These are phyloP conservation scores for Talaromyces proteolyticus DNA, from an alignment of 495 filamentous ascomycete species.

Conservation along the genomic window DNA sequence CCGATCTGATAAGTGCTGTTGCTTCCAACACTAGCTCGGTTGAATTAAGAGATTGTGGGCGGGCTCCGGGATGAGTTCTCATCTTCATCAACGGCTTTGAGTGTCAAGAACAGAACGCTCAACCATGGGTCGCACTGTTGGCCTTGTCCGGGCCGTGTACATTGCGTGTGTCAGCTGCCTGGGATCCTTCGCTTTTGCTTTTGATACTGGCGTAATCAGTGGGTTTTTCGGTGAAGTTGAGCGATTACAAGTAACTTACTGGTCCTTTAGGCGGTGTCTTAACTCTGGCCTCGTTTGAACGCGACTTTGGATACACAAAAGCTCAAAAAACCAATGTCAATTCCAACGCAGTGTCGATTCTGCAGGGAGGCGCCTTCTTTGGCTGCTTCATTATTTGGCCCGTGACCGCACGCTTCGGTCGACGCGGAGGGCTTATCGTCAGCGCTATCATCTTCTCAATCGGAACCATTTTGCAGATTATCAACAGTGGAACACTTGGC, in stretches of 20 bases:
- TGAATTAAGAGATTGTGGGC: too few species aligned
- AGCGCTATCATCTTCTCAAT: slow-evolving; percentile 35
- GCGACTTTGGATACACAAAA: slow-evolving; percentile 27
- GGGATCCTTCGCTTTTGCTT: slow-evolving; percentile 34
- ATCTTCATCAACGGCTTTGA: background rate
- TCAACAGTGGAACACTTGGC: slow-evolving; percentile 32
- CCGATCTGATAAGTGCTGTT: too few species aligned
- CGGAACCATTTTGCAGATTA: slow-evolving; percentile 37
- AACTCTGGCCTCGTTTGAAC: slow-evolving; percentile 30
- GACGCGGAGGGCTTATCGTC: slow-evolving; percentile 30
- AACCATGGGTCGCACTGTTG: slow-evolving; percentile 26
- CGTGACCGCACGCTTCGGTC: slow-evolving; percentile 34
- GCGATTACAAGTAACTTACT: background rate
- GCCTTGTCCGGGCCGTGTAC: slow-evolving; percentile 25
- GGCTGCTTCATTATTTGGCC: slow-evolving; percentile 42
- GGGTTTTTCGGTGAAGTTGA: slow-evolving; percentile 20
- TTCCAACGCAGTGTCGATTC: slow-evolving; percentile 35
- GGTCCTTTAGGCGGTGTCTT: slow-evolving; percentile 26
- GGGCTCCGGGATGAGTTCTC: too few species aligned
- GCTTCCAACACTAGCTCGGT: too few species aligned
- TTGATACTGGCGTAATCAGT: slow-evolving; percentile 35
- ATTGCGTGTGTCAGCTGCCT: slow-evolving; percentile 32
- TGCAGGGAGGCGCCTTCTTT: slow-evolving; percentile 37
- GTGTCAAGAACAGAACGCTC: background rate
- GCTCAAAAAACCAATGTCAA: slow-evolving; percentile 29